Base-by-base conservation (phyloP, 495 filamentous ascomycete species). In the Apiosordaria backusii region DNA sequence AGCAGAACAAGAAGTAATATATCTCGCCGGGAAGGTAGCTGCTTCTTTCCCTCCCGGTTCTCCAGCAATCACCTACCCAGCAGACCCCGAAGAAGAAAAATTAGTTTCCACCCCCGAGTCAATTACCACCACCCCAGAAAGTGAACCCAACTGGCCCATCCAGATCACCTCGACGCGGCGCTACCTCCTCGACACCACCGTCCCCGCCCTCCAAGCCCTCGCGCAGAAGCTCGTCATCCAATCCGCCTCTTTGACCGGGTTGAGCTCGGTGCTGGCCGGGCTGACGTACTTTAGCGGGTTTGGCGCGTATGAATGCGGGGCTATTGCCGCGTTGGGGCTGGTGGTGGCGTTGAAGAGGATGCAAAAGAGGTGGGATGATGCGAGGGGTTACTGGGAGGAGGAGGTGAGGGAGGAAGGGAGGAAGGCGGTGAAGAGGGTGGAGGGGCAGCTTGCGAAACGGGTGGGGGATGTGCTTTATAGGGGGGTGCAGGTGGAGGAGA, bases 351-450 rank as follows among this genome's bases (percentile, higher is more conserved):
- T 93, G 67, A 78, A 88, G 23, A 81, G 88, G 22, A 82, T 97
- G 79, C 94, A 97, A 76, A 86, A 76, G 68, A 79, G 85, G 69
- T 98, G 94, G 94, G 90, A 92, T 66, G 75, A 70, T 7, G 90
- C 88, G 13, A 84, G 89, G 50, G 76, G 70, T 6, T 86, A 82
- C 68, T 98, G 92, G 89, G 86, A 92, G 72, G 86, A 81, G 4
- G 87, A 90, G 70, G 85, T 97, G 10, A 84, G 87, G 67, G 93
- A 97, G 72, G 88, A 90, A 66, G 95, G 93, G 7, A 83, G 92
- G 63, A 85, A 84, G 60, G 87, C 89, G 4, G 77, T 97, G 5
- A 45, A 45, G 35, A 45, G 35, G 35, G 35, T 45, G 5, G 35
- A 45, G 35, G 35, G 35, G 35, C 35, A 45, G 35, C 9, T 45